phyloP scores from a whole-genome alignment of 2,329 filamentous ascomycete species.

The Epichloe sibirici region DNA sequence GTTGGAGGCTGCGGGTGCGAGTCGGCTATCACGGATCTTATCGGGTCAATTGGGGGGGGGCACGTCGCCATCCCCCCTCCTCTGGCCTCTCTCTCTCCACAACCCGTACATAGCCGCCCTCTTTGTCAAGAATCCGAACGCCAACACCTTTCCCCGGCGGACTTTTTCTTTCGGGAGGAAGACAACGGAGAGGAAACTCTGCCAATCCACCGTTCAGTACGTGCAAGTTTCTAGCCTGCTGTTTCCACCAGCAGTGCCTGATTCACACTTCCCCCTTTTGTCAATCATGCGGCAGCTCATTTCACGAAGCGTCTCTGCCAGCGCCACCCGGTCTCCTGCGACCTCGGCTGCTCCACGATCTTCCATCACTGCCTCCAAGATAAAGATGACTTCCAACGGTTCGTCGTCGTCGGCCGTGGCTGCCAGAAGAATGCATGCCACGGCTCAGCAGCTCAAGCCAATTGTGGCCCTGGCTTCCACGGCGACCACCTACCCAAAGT shows the following conservation, averaged over 20 bases:
- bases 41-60: constrained; percentile 6
- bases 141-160: background rate
- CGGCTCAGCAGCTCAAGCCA: constrained; percentile 41
- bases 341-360: constrained; percentile 14
- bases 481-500: constrained; percentile 52
- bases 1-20: background rate
- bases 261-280: background rate
- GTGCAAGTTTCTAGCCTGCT: constrained; percentile 2
- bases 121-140: constrained; percentile 1
- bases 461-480: constrained; percentile 41
- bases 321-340: constrained; percentile 22
- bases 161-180: background rate
- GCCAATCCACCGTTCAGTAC: constrained; percentile 1
- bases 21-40: constrained; percentile 9
- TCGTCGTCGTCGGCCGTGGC: constrained; percentile 23
- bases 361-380: constrained; percentile 20
- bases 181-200: background rate
- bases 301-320: constrained; percentile 25
- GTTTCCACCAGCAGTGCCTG: background rate
- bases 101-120: constrained; percentile 4
- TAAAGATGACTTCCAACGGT: constrained; percentile 24
- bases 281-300: constrained; percentile 34
- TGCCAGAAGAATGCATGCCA: constrained; percentile 43
- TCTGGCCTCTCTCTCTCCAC: background rate
- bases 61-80: background rate